Conservation (phyloP, 1,139 yeast species). For the Torulaspora pretoriensis region DNA sequence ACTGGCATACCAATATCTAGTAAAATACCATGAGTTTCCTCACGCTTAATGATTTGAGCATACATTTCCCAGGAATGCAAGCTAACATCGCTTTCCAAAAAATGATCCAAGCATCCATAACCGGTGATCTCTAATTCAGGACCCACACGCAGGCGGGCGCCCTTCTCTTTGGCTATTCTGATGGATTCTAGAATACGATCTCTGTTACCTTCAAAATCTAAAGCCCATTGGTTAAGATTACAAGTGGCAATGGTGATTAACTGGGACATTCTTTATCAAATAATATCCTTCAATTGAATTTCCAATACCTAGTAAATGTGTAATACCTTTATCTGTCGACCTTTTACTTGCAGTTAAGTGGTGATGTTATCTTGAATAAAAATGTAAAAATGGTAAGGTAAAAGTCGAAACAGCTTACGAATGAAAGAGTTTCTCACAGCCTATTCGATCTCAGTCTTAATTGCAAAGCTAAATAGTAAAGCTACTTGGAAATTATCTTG, state of each 20-base stretch:
- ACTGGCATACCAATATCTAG: constrained; percentile 95
- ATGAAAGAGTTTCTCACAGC: too few species aligned
- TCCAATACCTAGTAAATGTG: too few species aligned
- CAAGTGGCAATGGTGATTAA: constrained; percentile 56
- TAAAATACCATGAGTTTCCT: constrained; percentile 67
- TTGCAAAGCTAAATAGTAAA: too few species aligned
- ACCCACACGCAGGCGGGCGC: constrained; percentile 86
- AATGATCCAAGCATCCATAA: constrained; percentile 94
- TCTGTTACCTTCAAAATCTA: constrained; percentile 95
- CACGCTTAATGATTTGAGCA: constrained; percentile 62
- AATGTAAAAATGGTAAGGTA: neutral
- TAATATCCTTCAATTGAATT: neutral
- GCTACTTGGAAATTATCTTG: too few species aligned
- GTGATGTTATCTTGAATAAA: neutral
- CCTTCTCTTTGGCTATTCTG: constrained; percentile 62
- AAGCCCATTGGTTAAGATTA: constrained; percentile 95
- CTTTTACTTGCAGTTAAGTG: neutral
- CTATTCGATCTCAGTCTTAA: too few species aligned
- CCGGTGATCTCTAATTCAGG: constrained; percentile 96
- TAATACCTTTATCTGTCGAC: neutral
- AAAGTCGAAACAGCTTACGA: neutral
- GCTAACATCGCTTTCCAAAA: constrained; percentile 81
- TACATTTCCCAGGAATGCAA: constrained; percentile 95
- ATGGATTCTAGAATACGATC: constrained; percentile 85
- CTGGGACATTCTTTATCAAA: constrained; percentile 42